Base-by-base conservation (phyloP, 257 asterid species). In the Schizonepeta tenuifolia region DNA sequence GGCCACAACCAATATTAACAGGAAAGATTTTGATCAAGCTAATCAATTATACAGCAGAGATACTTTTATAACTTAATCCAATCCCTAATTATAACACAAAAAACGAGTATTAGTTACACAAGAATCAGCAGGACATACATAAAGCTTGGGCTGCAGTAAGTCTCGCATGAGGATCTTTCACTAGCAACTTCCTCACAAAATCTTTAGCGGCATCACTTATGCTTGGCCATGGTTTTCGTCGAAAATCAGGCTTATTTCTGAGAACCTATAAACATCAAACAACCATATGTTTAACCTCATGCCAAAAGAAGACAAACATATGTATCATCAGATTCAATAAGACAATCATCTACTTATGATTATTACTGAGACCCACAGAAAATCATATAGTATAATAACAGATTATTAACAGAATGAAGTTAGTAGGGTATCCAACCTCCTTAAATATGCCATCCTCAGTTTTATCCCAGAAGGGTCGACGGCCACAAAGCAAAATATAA, bases 401-500 rank as follows among this genome's bases (percentile, higher is more conserved):
- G 41, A 49, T 22, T 18, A 1, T 50, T n/a, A 65, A 28, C 43
- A 58, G 35, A 28, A 66, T 15, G 61, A 46, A 31, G 15, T 33
- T 44, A 44, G 17, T 15, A 12, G 8, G 43, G 51, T 18, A 21
- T 33, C 67, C 18, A 9, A 76, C 80, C 80, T 76, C 80, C 73
- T 70, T 76, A 55, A 76, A 76, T 28, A 70, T 70, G 63, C 80
- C 80, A 22, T 70, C 73, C 57, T 76, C 80, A 14, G 80, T 76
- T 76, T 76, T 76, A 41, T 76, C 99, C 99, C 99, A 95, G 77
- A 95, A 95, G 18, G 99, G 99, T 21, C 99, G 87, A 56, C 99
- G 88, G 9, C 99, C 99, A 61, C 98, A 88, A n/a, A 95, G 92
- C 85, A 95, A 83, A 84, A 95, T 92, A 81, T 95, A 95, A 20